A percentile compares a stretch with the other conserved stretches of the same genome.
phyloP scores from a whole-genome alignment of 2,329 filamentous ascomycete genomes.

The Cladorrhinum sp. region DNA sequence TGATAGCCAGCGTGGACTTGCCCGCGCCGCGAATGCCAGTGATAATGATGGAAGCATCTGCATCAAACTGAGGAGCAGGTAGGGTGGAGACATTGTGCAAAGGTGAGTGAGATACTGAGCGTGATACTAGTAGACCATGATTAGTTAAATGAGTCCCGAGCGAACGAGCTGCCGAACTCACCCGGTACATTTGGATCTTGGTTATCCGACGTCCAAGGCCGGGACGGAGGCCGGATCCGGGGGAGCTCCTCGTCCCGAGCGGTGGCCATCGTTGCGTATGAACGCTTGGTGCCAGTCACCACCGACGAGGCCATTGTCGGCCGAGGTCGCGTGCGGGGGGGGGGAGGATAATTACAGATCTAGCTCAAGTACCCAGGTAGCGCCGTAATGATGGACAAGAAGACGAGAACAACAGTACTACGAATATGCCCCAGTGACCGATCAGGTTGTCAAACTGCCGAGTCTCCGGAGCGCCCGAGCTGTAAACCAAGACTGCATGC shows the following conservation, averaged over 20 bases:
- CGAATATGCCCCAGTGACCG: background rate
- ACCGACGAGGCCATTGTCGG: conserved; percentile 20
- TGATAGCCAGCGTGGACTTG: conserved; percentile 73
- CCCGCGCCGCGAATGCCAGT: conserved; percentile 71
- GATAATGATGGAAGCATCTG: conserved; percentile 68
- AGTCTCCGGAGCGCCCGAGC: background rate
- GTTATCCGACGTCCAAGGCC: conserved; percentile 4
- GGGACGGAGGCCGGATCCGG: conserved; percentile 8
- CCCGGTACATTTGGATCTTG: conserved; percentile 3
- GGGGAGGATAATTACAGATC: background rate
- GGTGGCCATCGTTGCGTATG: conserved; percentile 25
- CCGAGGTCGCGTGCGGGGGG: background rate
- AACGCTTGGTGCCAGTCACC: conserved; percentile 27
- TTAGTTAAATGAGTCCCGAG: conserved; percentile 3
- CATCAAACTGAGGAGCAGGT: conserved; percentile 43
- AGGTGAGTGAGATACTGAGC: conserved; percentile 21
- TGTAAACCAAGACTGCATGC: background rate
- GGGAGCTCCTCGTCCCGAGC: conserved; percentile 13
- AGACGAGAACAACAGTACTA: background rate
- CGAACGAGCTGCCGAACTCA: background rate
- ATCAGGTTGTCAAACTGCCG: background rate
- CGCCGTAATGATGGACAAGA: too few species aligned
- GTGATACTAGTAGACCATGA: conserved; percentile 16
- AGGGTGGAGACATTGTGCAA: conserved; percentile 13
- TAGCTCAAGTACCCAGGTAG: too few species aligned